phyloP scores from a whole-genome alignment of 768 basidiomycete species.

The Mrakia blollopis region DNA sequence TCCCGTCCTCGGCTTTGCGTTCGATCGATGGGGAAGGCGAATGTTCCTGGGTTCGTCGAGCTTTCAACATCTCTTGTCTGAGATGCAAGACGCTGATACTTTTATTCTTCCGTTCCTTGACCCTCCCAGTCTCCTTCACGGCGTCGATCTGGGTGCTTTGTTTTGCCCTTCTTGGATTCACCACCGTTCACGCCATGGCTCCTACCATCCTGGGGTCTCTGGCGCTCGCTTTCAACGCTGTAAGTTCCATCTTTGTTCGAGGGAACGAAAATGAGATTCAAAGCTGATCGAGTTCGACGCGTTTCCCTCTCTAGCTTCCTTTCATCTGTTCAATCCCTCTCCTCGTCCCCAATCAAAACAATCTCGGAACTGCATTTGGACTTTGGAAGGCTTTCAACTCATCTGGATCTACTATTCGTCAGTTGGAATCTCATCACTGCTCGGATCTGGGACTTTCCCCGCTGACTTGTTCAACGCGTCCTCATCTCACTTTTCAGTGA shows the following conservation, averaged over 20 bases:
- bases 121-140: slow-evolving; percentile 34
- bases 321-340: slow-evolving; percentile 41
- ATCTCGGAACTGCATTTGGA: slow-evolving; percentile 19
- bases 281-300: not conserved
- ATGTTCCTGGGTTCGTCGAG: slow-evolving; percentile 19
- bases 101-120: not conserved
- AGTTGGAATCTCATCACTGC: not conserved
- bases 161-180: slow-evolving; percentile 37
- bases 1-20: slow-evolving; percentile 40
- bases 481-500: not conserved
- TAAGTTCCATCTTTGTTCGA: not conserved
- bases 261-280: not conserved
- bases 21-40: slow-evolving; percentile 40
- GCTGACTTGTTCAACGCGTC: not conserved
- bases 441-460: not conserved
- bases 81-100: not conserved
- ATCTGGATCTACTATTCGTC: not conserved
- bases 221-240: slow-evolving; percentile 39
- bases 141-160: slow-evolving; percentile 41
- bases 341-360: slow-evolving; percentile 15
- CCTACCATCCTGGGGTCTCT: slow-evolving; percentile 39
- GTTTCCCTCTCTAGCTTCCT: slow-evolving; percentile 28
- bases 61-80: not conserved
- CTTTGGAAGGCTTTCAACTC: slow-evolving; percentile 22
- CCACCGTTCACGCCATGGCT: not conserved